phyloP scores from a whole-genome alignment of 2,329 filamentous ascomycete genomes.

The Arthrobotrys entomopaga region DNA sequence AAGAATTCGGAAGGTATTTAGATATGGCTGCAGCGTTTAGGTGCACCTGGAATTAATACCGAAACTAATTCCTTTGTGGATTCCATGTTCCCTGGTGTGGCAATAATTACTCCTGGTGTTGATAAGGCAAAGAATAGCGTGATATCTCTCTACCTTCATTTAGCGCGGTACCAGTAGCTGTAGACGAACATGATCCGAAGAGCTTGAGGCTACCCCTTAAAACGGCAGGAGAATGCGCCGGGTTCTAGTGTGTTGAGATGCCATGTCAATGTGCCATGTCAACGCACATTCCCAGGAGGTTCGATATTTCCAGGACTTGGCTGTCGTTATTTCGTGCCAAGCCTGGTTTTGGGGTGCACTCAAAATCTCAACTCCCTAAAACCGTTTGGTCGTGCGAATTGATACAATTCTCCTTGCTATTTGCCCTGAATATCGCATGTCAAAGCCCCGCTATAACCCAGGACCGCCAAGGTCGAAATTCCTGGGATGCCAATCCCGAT shows the following conservation, averaged over 20 bases:
- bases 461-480: constrained; percentile 40
- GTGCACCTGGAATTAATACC: neutral
- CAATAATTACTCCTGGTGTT: constrained; percentile 27
- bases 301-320: constrained; percentile 10
- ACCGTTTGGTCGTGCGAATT: constrained; percentile 40
- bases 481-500: constrained; percentile 47
- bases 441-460: constrained; percentile 29
- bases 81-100: constrained; percentile 49
- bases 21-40: constrained; percentile 19
- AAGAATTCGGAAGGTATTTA: constrained; percentile 50
- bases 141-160: constrained; percentile 31
- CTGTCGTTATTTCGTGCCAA: constrained; percentile 21
- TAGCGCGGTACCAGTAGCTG: too few relatives aligned
- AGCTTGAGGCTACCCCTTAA: constrained; percentile 38
- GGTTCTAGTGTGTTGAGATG: constrained; percentile 16
- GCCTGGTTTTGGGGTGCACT: constrained; percentile 11
- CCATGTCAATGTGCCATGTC: constrained; percentile 32
- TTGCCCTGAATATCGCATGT: constrained; percentile 55
- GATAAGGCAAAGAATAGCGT: constrained; percentile 27
- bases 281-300: constrained; percentile 36
- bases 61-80: constrained; percentile 5
- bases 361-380: constrained; percentile 48
- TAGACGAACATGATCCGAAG: constrained; percentile 34
- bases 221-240: constrained; percentile 44
- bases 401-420: constrained; percentile 15